phyloP scores from a whole-genome alignment of 2,329 filamentous ascomycete species.

The Colletotrichum sp. region DNA sequence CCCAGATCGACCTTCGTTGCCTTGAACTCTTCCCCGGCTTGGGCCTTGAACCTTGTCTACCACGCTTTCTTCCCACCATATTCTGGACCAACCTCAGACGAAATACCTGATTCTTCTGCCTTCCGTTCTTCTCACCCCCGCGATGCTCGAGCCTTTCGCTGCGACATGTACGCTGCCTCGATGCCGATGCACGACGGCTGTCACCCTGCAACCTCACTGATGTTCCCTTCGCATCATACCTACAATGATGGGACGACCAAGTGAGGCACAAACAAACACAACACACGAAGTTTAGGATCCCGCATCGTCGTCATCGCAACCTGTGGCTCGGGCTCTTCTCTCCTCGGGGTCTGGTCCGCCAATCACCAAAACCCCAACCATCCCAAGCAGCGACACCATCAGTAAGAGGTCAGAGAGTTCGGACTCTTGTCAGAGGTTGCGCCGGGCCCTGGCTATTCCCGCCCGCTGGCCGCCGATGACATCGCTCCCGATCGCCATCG shows the following conservation, averaged over 20 bases:
- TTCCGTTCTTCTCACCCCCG: neutral
- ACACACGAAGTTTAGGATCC: neutral
- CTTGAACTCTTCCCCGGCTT: neutral
- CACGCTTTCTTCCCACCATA: neutral
- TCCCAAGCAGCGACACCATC: neutral
- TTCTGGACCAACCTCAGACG: neutral
- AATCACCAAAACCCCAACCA: neutral
- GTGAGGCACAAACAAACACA: neutral
- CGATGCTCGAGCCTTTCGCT: neutral
- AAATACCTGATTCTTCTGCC: neutral
- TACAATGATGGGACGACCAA: neutral
- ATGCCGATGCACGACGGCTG: neutral
- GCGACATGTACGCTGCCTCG: neutral
- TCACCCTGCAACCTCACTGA: neutral
- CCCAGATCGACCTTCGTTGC: neutral
- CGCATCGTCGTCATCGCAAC: neutral
- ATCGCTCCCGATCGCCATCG: conserved; percentile 7
- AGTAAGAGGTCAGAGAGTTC: neutral
- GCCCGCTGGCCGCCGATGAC: conserved; percentile 4
- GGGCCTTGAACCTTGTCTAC: neutral
- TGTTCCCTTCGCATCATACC: neutral
- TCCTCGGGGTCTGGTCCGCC: neutral
- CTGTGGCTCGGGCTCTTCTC: neutral
- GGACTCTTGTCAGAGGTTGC: neutral
- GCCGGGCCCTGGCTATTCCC: conserved; percentile 3